Evolutionary conservation across 108 stramenopile species (phyloP).

Genomic region (Nitzschia putrida): DNA sequence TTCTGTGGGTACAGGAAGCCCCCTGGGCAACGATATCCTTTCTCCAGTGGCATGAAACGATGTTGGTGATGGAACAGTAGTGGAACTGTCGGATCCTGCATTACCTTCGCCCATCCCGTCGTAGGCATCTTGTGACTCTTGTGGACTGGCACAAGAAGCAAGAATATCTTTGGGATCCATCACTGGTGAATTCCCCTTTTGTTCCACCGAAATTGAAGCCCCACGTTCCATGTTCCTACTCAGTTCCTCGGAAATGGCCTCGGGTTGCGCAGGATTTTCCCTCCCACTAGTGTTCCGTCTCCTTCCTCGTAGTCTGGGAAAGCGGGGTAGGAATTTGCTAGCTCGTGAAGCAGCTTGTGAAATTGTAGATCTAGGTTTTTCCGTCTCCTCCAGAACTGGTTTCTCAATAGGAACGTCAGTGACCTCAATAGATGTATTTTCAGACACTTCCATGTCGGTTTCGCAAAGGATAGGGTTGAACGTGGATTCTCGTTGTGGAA

Average conservation of each 20-base stretch:
- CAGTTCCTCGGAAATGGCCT: constrained; percentile 23
- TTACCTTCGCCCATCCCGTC: not conserved
- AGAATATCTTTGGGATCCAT: too few relatives aligned
- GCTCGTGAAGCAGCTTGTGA: constrained; percentile 16
- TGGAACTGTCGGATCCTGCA: not conserved
- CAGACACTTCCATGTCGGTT: constrained; percentile 21
- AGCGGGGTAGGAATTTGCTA: constrained; percentile 24
- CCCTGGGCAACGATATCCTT: too few relatives aligned
- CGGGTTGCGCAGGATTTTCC: constrained; percentile 32
- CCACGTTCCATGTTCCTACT: not conserved
- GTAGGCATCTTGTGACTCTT: not conserved
- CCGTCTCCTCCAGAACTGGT: not conserved
- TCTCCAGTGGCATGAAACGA: not conserved
- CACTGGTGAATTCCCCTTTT: not conserved
- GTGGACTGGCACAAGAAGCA: too few relatives aligned
- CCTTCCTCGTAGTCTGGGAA: constrained; percentile 24
- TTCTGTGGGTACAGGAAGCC: too few relatives aligned
- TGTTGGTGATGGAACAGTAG: not conserved
- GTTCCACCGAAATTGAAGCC: not conserved
- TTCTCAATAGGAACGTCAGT: constrained; percentile 11
- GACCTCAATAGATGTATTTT: constrained; percentile 43
- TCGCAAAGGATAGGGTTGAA: constrained; percentile 38
- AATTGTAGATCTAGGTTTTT: not conserved
- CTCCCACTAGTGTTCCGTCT: constrained; percentile 17
- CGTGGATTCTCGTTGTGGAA: constrained; percentile 8